Evolutionary conservation across 2,329 filamentous ascomycete species (phyloP), one percentile per base, ranked within the genome.

Genomic region (Fusarium keratoplasticum): DNA sequence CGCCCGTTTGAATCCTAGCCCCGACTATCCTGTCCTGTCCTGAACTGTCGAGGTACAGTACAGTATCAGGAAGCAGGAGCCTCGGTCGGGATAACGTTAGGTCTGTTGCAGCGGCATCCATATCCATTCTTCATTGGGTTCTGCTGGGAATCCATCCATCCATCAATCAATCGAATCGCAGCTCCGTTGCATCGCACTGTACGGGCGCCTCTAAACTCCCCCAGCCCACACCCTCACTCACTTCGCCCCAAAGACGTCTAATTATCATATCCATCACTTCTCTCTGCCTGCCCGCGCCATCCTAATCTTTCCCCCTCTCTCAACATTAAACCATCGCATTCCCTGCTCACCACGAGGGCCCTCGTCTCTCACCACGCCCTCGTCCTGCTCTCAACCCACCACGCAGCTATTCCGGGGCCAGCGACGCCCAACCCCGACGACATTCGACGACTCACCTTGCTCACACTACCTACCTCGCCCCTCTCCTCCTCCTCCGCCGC

Each of bases 191-290:
- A 59, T 74, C 77, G 77, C 77, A 78, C 77, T 78, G 77, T 78
- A 75, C 75, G 61, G 62, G 67, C 69, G 59, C 61, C 72, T 67
- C 55, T 76, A 70, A 68, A 69, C 70, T 71, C 77, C 68, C 75
- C 74, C 75, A 76, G 74, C 74, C 75, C 75, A 77, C 77, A 69
- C 74, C 75, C 75, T 76, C 76, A 69, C 68, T 74, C 68, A 71
- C 73, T 74, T 78, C 76, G 77, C 77, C 77, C 77, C 75, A 78
- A 77, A 70, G 72, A 77, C 76, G 64, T 76, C 75, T 74, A 75
- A 74, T 75, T 76, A 78, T 77, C 75, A 77, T 75, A 70, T 78
- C 76, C 75, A 75, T 71, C 71, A 67, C 70, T 69, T 76, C 71
- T 68, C 44, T 68, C 62, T 69, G 42, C 42, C 47, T 29, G 47